Evolutionary conservation across 495 filamentous ascomycete genomes (phyloP).

Genomic region (Aspergillus nidulans): DNA sequence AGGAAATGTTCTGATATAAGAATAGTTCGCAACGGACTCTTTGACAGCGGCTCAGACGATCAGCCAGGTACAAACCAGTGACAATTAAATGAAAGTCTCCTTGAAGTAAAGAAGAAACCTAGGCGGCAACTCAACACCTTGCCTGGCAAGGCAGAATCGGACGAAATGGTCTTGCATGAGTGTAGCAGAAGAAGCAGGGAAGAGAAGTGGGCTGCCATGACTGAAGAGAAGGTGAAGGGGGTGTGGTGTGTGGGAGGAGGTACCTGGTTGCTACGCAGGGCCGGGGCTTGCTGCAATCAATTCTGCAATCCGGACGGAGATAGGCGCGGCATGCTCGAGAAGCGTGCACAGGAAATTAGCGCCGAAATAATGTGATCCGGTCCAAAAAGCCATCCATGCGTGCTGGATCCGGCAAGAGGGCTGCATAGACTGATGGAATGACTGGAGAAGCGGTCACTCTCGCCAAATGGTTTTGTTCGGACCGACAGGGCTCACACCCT

Average conservation of each 20-base stretch:
- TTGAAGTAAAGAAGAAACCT: constrained; percentile 23
- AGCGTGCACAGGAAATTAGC: constrained; percentile 31
- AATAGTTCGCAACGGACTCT: constrained; percentile 21
- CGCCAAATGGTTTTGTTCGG: constrained; percentile 13
- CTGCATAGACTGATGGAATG: constrained; percentile 15
- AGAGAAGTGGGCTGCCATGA: constrained; percentile 21
- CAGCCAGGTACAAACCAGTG: constrained; percentile 20
- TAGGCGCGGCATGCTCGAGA: constrained; percentile 20
- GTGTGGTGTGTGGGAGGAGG: constrained; percentile 11
- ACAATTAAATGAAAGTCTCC: constrained; percentile 27
- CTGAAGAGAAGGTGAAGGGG: constrained; percentile 16
- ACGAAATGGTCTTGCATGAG: constrained; percentile 21
- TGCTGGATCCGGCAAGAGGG: constrained; percentile 5
- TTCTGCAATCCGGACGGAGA: constrained; percentile 26
- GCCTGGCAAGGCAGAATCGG: constrained; percentile 39
- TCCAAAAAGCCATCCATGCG: constrained; percentile 14
- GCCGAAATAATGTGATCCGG: constrained; percentile 29
- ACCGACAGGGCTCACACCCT: constrained; percentile 2
- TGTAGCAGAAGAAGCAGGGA: constrained; percentile 13
- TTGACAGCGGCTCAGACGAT: constrained; percentile 31
- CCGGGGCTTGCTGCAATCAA: constrained; percentile 31
- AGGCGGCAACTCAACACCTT: constrained; percentile 27
- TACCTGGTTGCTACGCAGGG: constrained; percentile 21
- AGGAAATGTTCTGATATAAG: constrained; percentile 20
- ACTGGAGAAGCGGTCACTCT: constrained; percentile 15